Conservation (phyloP, 805 yeast species). For the Teunomyces panamensis region DNA sequence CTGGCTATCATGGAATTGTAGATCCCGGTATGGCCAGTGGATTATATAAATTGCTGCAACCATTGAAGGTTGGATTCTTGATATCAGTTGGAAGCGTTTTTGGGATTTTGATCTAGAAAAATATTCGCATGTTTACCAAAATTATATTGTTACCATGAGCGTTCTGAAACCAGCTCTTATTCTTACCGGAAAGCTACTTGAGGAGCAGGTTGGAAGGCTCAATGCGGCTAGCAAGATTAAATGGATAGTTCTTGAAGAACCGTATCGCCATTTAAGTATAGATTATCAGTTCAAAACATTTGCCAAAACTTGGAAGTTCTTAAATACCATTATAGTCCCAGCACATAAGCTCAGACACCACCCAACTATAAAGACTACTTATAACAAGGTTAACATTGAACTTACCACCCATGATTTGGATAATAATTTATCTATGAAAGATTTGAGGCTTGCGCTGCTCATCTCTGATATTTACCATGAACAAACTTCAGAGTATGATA, state of each 20-base stretch:
- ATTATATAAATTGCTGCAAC: slow-evolving; percentile 38
- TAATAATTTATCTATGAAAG: slow-evolving; percentile 50
- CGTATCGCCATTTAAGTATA: slow-evolving; percentile 23
- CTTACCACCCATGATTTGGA: slow-evolving; percentile 66
- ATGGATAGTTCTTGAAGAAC: slow-evolving; percentile 6
- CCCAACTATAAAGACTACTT: slow-evolving; percentile 64
- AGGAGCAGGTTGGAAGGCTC: slow-evolving; percentile 8
- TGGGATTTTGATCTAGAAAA: neutral
- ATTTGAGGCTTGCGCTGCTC: slow-evolving; percentile 53
- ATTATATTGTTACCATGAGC: neutral
- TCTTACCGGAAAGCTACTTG: slow-evolving; percentile 6
- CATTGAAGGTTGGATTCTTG: slow-evolving; percentile 17
- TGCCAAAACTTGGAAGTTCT: slow-evolving; percentile 65
- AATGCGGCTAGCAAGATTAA: neutral
- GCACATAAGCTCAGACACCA: slow-evolving; percentile 65
- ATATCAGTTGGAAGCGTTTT: neutral
- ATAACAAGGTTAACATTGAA: slow-evolving; percentile 52
- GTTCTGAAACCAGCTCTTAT: neutral
- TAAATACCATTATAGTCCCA: slow-evolving; percentile 54
- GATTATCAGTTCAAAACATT: slow-evolving; percentile 47
- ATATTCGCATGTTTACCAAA: neutral
- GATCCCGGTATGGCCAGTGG: slow-evolving; percentile 30
- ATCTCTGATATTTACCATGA: slow-evolving; percentile 16
- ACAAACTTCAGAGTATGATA: neutral
- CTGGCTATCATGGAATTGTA: slow-evolving; percentile 26